Conservation (phyloP, 2,329 filamentous ascomycete species). For the Fusarium cyanostomum region DNA sequence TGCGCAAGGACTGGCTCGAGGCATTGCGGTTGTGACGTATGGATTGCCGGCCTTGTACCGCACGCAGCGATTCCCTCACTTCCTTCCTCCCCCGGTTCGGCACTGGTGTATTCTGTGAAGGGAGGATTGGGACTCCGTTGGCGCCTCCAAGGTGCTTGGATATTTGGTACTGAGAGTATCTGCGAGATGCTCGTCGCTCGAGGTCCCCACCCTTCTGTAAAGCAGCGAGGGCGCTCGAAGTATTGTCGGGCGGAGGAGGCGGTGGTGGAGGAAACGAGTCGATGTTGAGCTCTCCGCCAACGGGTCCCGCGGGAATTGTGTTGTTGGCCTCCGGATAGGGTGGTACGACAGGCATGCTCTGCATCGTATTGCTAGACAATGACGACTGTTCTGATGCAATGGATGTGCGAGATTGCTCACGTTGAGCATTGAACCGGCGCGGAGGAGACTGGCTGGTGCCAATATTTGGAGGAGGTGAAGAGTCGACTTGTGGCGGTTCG, state of each 20-base stretch:
- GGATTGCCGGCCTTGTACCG: slow-evolving; percentile 65
- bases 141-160: slow-evolving; percentile 88
- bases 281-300: slow-evolving; percentile 60
- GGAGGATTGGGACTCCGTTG: slow-evolving; percentile 86
- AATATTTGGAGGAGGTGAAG: slow-evolving; percentile 40
- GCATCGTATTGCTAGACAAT: slow-evolving; percentile 78
- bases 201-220: slow-evolving; percentile 92
- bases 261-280: slow-evolving; percentile 78
- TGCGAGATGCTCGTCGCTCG: slow-evolving; percentile 88
- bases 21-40: slow-evolving; percentile 60
- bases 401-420: slow-evolving; percentile 63
- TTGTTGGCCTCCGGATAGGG: slow-evolving; percentile 74
- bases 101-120: slow-evolving; percentile 81
- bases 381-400: slow-evolving; percentile 70
- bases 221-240: slow-evolving; percentile 89
- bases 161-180: slow-evolving; percentile 97
- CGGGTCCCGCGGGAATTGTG: slow-evolving; percentile 54
- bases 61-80: slow-evolving; percentile 83
- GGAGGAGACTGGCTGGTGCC: slow-evolving; percentile 52
- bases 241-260: slow-evolving; percentile 72
- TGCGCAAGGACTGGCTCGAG: slow-evolving; percentile 56
- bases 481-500: slow-evolving; percentile 47
- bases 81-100: slow-evolving; percentile 85
- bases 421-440: slow-evolving; percentile 56
- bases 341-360: slow-evolving; percentile 78